Conservation (phyloP, 1,139 yeast species). For the Zygoascus meyerae region DNA sequence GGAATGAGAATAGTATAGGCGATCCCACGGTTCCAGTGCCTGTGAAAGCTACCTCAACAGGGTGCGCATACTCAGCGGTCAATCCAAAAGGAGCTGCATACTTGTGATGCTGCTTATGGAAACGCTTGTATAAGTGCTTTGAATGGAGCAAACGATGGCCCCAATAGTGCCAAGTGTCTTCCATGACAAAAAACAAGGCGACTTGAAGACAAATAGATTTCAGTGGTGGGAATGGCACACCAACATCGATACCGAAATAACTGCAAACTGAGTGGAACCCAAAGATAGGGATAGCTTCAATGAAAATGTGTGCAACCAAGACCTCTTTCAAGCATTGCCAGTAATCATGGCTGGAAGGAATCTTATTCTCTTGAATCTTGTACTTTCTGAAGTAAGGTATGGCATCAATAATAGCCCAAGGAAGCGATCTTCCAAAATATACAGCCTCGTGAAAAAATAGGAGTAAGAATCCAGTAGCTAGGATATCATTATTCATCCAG, state of each 20-base stretch:
- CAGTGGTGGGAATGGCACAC: conserved; percentile 75
- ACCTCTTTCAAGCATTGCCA: conserved; percentile 88
- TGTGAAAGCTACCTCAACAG: conserved; percentile 80
- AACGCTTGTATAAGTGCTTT: conserved; percentile 79
- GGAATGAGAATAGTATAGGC: conserved; percentile 67
- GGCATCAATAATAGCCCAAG: conserved; percentile 76
- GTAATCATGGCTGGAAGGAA: conserved; percentile 76
- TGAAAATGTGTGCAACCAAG: conserved; percentile 74
- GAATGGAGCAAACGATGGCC: conserved; percentile 83
- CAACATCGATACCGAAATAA: conserved; percentile 61
- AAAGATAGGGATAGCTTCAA: conserved; percentile 95
- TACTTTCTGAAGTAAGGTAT: conserved; percentile 69
- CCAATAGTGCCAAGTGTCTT: conserved; percentile 96
- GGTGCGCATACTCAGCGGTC: conserved; percentile 96
- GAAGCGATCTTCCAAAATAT: conserved; percentile 79
- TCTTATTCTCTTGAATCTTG: conserved; percentile 75
- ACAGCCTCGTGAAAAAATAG: conserved; percentile 69
- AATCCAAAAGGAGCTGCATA: conserved; percentile 96
- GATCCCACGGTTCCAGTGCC: conserved; percentile 95
- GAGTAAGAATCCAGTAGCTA: conserved; percentile 79
- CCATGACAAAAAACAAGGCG: conserved; percentile 68
- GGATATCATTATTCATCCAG: conserved; percentile 64
- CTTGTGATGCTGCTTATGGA: conserved; percentile 94
- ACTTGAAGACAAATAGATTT: conserved; percentile 58
- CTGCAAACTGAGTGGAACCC: conserved; percentile 88